Conservation (phyloP, 495 filamentous ascomycete genomes). For the Xylaria sp. region DNA sequence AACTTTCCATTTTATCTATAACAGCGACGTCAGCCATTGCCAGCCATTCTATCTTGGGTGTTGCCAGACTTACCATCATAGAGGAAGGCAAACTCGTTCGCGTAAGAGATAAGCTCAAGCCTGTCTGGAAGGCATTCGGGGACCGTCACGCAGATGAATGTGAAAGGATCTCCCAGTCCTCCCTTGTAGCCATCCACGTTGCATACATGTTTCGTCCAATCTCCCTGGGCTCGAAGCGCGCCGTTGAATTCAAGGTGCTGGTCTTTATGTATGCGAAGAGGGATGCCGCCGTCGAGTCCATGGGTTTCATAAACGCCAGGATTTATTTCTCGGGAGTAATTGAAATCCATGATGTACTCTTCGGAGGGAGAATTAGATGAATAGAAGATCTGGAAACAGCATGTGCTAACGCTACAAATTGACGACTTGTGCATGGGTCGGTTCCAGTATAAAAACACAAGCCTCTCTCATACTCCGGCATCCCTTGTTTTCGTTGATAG, state of each 20-base stretch:
- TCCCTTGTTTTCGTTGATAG: neutral
- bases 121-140: conserved; percentile 52
- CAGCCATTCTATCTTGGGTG: neutral
- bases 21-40: neutral
- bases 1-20: conserved; percentile 22
- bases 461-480: neutral
- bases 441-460: neutral
- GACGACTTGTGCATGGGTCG: neutral
- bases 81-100: conserved; percentile 52
- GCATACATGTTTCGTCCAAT: conserved; percentile 42
- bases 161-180: conserved; percentile 34
- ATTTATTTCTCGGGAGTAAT: conserved; percentile 34
- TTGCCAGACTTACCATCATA: conserved; percentile 45
- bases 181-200: conserved; percentile 36
- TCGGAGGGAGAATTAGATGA: neutral
- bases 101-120: conserved; percentile 51
- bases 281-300: conserved; percentile 34
- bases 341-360: conserved; percentile 35
- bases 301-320: conserved; percentile 34
- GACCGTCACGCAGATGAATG: conserved; percentile 37
- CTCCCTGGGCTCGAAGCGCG: conserved; percentile 36
- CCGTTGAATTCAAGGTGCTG: conserved; percentile 33
- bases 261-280: conserved; percentile 35
- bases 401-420: neutral
- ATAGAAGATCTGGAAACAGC: neutral